Conservation (phyloP, 495 filamentous ascomycete genomes). For the Aspergillus wentii region DNA sequence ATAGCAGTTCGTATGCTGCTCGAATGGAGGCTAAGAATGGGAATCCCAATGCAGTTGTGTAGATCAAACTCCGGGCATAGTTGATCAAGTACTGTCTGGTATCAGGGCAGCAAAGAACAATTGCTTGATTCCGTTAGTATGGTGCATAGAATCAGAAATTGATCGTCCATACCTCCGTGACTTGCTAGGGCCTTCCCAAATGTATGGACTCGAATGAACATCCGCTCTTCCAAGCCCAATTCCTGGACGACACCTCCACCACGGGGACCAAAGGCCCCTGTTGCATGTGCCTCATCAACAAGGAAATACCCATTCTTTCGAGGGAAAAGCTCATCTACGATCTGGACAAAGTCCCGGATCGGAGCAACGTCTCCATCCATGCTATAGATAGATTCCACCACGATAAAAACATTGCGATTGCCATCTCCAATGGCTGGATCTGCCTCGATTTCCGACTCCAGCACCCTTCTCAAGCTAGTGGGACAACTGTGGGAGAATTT, state of each 20-base stretch:
- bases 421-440: constrained; percentile 28
- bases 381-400: constrained; percentile 72
- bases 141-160: constrained; percentile 2
- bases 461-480: constrained; percentile 29
- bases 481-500: constrained; percentile 62
- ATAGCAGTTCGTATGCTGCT: constrained; percentile 39
- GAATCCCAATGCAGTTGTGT: constrained; percentile 44
- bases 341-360: constrained; percentile 50
- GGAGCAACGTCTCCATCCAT: constrained; percentile 80
- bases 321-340: constrained; percentile 54
- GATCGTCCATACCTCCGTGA: constrained; percentile 55
- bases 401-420: constrained; percentile 51
- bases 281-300: constrained; percentile 77
- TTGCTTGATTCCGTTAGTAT: constrained; percentile 14
- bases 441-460: constrained; percentile 26
- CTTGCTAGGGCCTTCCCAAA: constrained; percentile 75
- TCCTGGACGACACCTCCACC: constrained; percentile 66
- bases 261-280: constrained; percentile 57
- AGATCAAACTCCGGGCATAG: constrained; percentile 44
- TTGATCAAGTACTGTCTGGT: constrained; percentile 41
- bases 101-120: constrained; percentile 43
- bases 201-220: constrained; percentile 68
- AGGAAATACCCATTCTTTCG: constrained; percentile 59
- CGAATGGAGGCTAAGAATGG: constrained; percentile 44
- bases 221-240: constrained; percentile 57